Percentiles rank a stretch among this genome's conserved stretches.
These are phyloP conservation scores for Phoenix roebelenii DNA, from an alignment of 176 grass and related monocot species.

Conservation along the genomic window DNA sequence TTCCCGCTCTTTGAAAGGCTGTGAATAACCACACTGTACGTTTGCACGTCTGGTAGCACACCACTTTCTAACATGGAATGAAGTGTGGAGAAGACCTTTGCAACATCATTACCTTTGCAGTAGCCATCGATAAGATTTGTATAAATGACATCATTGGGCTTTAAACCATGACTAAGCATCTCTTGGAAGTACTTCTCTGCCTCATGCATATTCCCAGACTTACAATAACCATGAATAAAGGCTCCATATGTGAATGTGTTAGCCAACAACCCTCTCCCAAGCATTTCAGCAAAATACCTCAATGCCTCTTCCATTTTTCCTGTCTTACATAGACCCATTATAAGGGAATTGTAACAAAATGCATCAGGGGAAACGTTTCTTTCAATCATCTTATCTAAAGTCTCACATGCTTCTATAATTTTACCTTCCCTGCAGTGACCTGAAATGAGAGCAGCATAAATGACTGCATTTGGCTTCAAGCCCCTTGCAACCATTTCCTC, in stretches of 20 bases:
- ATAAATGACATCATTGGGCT: conserved; percentile 48
- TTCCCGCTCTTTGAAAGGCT: conserved; percentile 43
- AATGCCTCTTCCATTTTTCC: conserved; percentile 53
- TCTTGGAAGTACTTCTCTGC: conserved; percentile 48
- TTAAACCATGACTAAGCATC: conserved; percentile 39
- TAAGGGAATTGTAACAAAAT: conserved; percentile 66
- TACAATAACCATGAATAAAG: conserved; percentile 52
- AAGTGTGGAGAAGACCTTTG: conserved; percentile 41
- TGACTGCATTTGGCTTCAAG: conserved; percentile 41
- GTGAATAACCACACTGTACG: conserved; percentile 50
- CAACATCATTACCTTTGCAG: conserved; percentile 32
- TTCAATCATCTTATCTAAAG: conserved; percentile 45
- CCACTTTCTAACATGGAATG: conserved; percentile 43
- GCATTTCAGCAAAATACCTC: conserved; percentile 48
- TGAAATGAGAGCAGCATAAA: conserved; percentile 57
- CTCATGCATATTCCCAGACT: conserved; percentile 43
- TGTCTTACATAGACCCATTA: conserved; percentile 49
- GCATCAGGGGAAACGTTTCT: conserved; percentile 44
- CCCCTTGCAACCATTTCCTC: conserved; percentile 52
- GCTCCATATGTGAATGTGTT: conserved; percentile 54
- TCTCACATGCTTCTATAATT: conserved; percentile 39
- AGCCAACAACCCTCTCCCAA: conserved; percentile 40
- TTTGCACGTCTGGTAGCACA: conserved; percentile 29
- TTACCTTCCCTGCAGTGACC: conserved; percentile 52
- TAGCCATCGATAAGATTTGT: conserved; percentile 50